Percentiles rank a stretch among this genome's conserved stretches.
Evolutionary conservation across 2,329 filamentous ascomycete species (phyloP).

Genomic region (Parascedosporium putredinis): DNA sequence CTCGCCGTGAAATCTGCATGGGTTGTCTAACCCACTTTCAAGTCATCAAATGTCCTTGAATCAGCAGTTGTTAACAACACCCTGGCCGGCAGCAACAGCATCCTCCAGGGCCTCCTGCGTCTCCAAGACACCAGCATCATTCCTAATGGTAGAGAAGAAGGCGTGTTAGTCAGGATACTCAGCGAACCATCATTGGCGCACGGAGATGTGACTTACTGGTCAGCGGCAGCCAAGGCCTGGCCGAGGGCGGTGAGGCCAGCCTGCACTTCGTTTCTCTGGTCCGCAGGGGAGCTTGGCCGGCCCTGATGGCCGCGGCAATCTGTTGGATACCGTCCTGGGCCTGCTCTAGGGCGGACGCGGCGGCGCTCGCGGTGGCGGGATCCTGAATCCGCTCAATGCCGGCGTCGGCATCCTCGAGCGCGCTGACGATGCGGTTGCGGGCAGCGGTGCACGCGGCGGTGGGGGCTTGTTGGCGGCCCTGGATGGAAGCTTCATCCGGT

Average conservation of each 20-base stretch:
- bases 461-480: conserved; percentile 4
- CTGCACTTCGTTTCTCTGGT: conserved; percentile 5
- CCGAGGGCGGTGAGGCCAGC: conserved; percentile 6
- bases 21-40: no score
- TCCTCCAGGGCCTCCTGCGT: background rate
- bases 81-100: conserved; percentile 1
- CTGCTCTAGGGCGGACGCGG: conserved; percentile 5
- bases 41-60: no score
- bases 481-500: background rate
- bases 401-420: conserved; percentile 6
- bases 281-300: conserved; percentile 5
- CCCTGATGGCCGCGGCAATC: conserved; percentile 8
- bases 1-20: no score
- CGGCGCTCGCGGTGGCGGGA: conserved; percentile 3
- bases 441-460: conserved; percentile 9
- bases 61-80: conserved; percentile 4
- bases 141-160: background rate
- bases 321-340: conserved; percentile 4
- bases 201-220: background rate
- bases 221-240: conserved; percentile 1
- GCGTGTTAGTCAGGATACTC: no score
- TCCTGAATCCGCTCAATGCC: conserved; percentile 7
- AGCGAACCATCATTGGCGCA: background rate
- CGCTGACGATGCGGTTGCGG: conserved; percentile 8
- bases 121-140: conserved; percentile 6